These are phyloP conservation scores for Paxillus rubicundulus DNA, from an alignment of 768 basidiomycete genomes.

Conservation along the genomic window DNA sequence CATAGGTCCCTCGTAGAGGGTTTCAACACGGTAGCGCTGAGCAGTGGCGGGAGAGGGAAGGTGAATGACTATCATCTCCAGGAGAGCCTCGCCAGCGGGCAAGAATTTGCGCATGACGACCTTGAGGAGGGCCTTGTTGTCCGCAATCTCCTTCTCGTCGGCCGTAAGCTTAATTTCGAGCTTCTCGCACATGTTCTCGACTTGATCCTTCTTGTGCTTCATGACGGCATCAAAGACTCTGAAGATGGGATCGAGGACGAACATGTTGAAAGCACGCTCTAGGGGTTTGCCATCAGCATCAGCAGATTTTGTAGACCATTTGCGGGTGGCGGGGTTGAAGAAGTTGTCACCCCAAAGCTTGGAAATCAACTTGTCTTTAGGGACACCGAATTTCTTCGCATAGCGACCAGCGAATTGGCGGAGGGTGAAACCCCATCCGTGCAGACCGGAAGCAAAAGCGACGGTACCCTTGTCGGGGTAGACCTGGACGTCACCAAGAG, in stretches of 20 bases:
- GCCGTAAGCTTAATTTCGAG: conserved; percentile 86
- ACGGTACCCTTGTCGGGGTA: conserved; percentile 98
- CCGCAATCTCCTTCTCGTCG: conserved; percentile 84
- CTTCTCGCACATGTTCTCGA: conserved; percentile 86
- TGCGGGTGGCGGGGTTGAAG: conserved; percentile 95
- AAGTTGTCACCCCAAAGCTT: conserved; percentile 99
- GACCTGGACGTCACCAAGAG: conserved; percentile 97
- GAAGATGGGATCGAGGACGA: conserved; percentile 99
- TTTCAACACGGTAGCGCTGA: conserved; percentile 98
- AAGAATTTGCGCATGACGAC: conserved; percentile 99
- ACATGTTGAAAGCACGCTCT: conserved; percentile 97
- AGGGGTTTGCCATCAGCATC: conserved; percentile 86
- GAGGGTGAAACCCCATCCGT: conserved; percentile 99
- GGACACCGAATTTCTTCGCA: conserved; percentile 98
- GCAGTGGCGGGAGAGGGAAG: conserved; percentile 96
- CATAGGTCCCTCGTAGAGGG: conserved; percentile 99
- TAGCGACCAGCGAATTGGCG: conserved; percentile 95
- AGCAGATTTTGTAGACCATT: conserved; percentile 83
- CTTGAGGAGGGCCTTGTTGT: conserved; percentile 95
- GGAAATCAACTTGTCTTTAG: conserved; percentile 96
- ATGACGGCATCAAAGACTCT: conserved; percentile 97
- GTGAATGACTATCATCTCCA: conserved; percentile 99
- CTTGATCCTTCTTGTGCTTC: conserved; percentile 97
- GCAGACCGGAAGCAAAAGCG: conserved; percentile 98
- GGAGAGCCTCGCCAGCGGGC: conserved; percentile 94